Conservation (phyloP, 1,139 yeast species). For the Taphrina deformans region DNA sequence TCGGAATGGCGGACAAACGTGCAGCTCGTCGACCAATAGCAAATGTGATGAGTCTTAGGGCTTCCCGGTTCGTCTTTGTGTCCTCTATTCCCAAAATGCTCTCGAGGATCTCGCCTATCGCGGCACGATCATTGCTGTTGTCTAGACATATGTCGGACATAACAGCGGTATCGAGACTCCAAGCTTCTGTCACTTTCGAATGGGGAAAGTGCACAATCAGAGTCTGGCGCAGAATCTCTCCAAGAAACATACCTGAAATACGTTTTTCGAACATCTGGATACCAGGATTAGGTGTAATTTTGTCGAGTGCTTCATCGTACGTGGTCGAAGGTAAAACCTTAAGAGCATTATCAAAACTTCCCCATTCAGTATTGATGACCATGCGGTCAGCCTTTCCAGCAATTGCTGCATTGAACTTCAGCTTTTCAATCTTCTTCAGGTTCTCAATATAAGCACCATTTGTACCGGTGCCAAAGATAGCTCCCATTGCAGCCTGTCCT, state of each 20-base stretch:
- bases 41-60: conserved; percentile 68
- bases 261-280: conserved; percentile 91
- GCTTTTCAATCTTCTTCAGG: conserved; percentile 67
- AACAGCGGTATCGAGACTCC: conserved; percentile 78
- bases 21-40: conserved; percentile 87
- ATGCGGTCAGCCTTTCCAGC: conserved; percentile 46
- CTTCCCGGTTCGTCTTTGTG: conserved; percentile 64
- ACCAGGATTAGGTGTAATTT: conserved; percentile 74
- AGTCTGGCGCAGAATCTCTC: conserved; percentile 77
- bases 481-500: conserved; percentile 75
- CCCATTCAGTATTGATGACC: conserved; percentile 97
- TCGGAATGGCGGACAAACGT: conserved; percentile 77
- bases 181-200: conserved; percentile 64
- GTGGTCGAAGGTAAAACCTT: conserved; percentile 69
- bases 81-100: conserved; percentile 45
- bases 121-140: conserved; percentile 67
- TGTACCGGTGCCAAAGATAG: conserved; percentile 94
- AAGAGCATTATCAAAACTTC: conserved; percentile 83
- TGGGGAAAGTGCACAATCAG: conserved; percentile 60
- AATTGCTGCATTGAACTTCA: conserved; percentile 52
- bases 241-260: conserved; percentile 90
- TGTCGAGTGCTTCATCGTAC: conserved; percentile 71
- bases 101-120: conserved; percentile 51
- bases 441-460: conserved; percentile 89
- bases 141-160: conserved; percentile 82